Base-by-base conservation (phyloP, 345 rosid genomes). In the Sisymbrium irio region DNA sequence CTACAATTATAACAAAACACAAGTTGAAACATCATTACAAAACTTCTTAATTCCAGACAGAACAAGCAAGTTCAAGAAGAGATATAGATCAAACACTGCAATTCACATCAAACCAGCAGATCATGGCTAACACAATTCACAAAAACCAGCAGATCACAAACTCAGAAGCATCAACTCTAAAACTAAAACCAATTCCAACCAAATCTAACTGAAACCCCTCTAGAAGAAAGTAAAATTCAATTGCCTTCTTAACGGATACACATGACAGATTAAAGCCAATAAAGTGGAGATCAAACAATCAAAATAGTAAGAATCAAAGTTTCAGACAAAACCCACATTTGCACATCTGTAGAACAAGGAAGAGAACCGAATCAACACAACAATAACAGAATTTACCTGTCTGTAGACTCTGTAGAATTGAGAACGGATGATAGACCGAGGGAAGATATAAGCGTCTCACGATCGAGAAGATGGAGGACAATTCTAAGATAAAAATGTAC, bases 121-220 rank as follows among this genome's bases (percentile, higher is more conserved):
- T 30, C 37, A 33, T 6, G 3, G 20, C 41, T 42, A 46, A 46
- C 59, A 13, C 33, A 74, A 58, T 37, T 50, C 50, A 44, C 58
- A 57, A 42, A 57, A 42, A 37, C 50, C 30, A 72, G 71, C 73
- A 74, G 73, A 74, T 58, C 78, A 59, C 51, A 9, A 65, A 35
- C 8, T 44, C 40, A 76, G 19, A 47, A 67, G 27, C 50, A 65
- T 3, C 67, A 37, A 46, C 45, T 66, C 3, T 44, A 35, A n/a
- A 73, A 15, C 49, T 10, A 45, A 25, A 44, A 19, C 44, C 12
- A 37, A 68, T 15, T 4, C 6, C 9, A 56, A 17, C 33, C 6
- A 55, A 55, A 42, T 42, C 37, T 19, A 69, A 44, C 30, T 58
- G 46, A 45, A 45, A 32, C 11, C 42, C 6, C 6, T 59, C 25